A percentile compares a stretch with the other conserved stretches of the same genome.
These are phyloP conservation scores for Scheffersomyces lignosus DNA, from an alignment of 805 yeast species.

Conservation along the genomic window DNA sequence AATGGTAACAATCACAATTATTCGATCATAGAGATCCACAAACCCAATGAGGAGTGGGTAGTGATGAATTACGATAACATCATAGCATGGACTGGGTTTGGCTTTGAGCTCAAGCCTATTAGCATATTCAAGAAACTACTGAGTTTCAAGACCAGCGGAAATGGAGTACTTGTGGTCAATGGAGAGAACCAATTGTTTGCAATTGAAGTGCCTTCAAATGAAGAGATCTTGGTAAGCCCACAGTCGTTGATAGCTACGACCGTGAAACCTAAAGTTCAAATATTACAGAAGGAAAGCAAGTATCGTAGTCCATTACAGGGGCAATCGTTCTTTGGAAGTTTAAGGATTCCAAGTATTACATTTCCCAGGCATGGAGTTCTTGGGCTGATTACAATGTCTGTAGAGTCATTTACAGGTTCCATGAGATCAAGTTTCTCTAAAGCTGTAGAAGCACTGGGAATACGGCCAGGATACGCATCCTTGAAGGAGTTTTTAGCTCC, in stretches of 20 bases:
- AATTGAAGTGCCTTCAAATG: slow-evolving; percentile 33
- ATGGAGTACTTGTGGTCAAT: slow-evolving; percentile 40
- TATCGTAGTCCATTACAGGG: too few relatives aligned
- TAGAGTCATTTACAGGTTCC: too few relatives aligned
- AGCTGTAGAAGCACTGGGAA: too few relatives aligned
- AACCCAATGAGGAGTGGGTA: slow-evolving; percentile 37
- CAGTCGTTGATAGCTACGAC: slow-evolving; percentile 37
- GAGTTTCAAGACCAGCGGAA: slow-evolving; percentile 32
- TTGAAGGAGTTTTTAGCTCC: too few relatives aligned
- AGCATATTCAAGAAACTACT: slow-evolving; percentile 18
- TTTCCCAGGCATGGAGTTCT: too few relatives aligned
- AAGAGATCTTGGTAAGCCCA: slow-evolving; percentile 39
- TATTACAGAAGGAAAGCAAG: too few relatives aligned
- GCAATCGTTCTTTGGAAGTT: too few relatives aligned
- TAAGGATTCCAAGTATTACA: too few relatives aligned
- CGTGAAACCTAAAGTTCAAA: neutral
- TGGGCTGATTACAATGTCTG: too few relatives aligned
- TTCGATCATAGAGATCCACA: slow-evolving; percentile 31
- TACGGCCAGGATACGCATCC: too few relatives aligned
- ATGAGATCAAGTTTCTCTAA: too few relatives aligned
- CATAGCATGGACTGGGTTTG: slow-evolving; percentile 50
- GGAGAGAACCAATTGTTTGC: slow-evolving; percentile 42
- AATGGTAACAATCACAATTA: slow-evolving; percentile 35
- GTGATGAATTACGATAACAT: slow-evolving; percentile 35
- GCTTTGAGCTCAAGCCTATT: slow-evolving; percentile 21